Conservation (phyloP, 306 rosid species). For the Arachis stenosperma region DNA sequence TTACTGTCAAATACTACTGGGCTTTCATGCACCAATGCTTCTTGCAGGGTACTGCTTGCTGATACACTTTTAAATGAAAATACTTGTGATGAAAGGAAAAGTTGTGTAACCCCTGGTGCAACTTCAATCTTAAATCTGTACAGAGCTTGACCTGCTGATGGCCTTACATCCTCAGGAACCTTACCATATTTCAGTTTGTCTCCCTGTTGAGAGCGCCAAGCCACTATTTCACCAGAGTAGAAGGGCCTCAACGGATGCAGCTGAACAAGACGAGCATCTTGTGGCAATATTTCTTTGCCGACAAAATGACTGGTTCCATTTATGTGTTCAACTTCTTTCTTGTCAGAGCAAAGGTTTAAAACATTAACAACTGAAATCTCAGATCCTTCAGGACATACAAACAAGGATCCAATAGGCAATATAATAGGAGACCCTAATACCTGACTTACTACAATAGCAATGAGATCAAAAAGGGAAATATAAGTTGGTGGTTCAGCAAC, state of each 20-base stretch:
- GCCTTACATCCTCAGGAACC: slow-evolving; percentile 83
- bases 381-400: slow-evolving; percentile 83
- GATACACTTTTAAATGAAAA: slow-evolving; percentile 83
- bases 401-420: slow-evolving; percentile 82
- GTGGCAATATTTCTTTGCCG: slow-evolving; percentile 84
- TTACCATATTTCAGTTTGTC: slow-evolving; percentile 90
- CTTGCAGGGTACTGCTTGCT: slow-evolving; percentile 51
- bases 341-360: slow-evolving; percentile 79
- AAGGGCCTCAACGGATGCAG: slow-evolving; percentile 96
- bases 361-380: slow-evolving; percentile 75
- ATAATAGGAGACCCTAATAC: slow-evolving; percentile 82
- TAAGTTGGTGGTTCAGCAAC: slow-evolving; percentile 89
- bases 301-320: slow-evolving; percentile 61
- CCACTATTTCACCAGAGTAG: slow-evolving; percentile 93
- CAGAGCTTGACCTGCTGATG: slow-evolving; percentile 90
- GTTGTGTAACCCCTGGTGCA: slow-evolving; percentile 56
- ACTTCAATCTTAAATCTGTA: slow-evolving; percentile 87
- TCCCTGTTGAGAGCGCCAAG: slow-evolving; percentile 93
- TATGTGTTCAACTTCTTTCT: slow-evolving; percentile 69
- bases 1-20: slow-evolving; percentile 35
- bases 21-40: slow-evolving; percentile 48
- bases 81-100: slow-evolving; percentile 84
- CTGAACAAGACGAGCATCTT: slow-evolving; percentile 92
- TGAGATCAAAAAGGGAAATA: slow-evolving; percentile 73
- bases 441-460: slow-evolving; percentile 86